These are phyloP conservation scores for Cyberlindnera japonica DNA, from an alignment of 805 yeast genomes.

Conservation along the genomic window DNA sequence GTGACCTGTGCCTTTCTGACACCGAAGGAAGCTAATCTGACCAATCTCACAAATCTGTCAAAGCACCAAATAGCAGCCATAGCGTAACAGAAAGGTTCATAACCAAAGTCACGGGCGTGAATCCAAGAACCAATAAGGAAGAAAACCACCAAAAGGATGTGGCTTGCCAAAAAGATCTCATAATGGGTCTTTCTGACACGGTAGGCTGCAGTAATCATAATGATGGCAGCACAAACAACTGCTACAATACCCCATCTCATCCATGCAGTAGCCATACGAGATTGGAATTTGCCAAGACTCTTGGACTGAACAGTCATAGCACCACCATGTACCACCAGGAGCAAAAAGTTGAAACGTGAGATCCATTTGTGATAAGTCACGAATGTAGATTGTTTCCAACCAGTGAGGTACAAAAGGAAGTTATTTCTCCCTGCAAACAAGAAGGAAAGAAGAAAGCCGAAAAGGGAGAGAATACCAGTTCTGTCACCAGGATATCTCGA, in stretches of 20 bases:
- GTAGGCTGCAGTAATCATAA: conserved; percentile 27
- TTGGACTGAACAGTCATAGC: conserved; percentile 22
- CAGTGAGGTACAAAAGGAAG: conserved; percentile 56
- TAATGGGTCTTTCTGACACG: conserved; percentile 51
- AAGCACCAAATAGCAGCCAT: conserved; percentile 42
- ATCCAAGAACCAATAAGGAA: conserved; percentile 54
- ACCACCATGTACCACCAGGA: conserved; percentile 22
- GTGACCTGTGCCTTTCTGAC: conserved; percentile 23
- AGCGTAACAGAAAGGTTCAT: conserved; percentile 41
- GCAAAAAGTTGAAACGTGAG: conserved; percentile 40
- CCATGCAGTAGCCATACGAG: conserved; percentile 17
- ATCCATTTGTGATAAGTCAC: conserved; percentile 64
- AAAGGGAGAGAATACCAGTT: conserved; percentile 26
- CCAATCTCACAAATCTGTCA: conserved; percentile 46
- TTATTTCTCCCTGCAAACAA: conserved; percentile 74
- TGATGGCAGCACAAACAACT: conserved; percentile 6
- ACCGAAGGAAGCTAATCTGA: conserved; percentile 24
- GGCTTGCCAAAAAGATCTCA: conserved; percentile 57
- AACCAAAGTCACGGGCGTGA: conserved; percentile 50
- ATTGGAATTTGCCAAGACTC: conserved; percentile 7
- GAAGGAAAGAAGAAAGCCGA: conserved; percentile 48
- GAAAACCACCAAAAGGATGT: conserved; percentile 49
- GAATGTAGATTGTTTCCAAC: conserved; percentile 64
- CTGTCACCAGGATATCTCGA: conserved; percentile 29
- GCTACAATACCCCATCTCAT: conserved; percentile 24